Evolutionary conservation across 768 basidiomycete genomes (phyloP).

Genomic region (Russula vinacea): DNA sequence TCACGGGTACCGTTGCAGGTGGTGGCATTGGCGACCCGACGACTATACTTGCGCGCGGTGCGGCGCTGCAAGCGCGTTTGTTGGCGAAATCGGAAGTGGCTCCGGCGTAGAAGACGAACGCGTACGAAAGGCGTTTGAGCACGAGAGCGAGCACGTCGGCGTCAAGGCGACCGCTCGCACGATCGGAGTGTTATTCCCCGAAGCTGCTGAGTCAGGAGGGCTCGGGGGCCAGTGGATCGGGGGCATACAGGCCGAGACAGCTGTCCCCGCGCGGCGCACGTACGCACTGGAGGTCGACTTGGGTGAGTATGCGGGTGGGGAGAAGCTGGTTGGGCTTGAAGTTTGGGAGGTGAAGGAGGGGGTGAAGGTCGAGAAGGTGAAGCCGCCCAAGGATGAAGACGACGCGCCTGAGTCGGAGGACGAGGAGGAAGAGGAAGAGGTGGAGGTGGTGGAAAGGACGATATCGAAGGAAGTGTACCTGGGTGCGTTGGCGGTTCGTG

Average conservation of each 20-base stretch:
- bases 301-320: constrained; percentile 40
- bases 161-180: constrained; percentile 59
- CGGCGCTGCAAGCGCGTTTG: constrained; percentile 68
- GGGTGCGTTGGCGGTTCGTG: constrained; percentile 37
- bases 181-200: constrained; percentile 65
- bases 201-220: constrained; percentile 36
- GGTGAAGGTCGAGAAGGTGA: constrained; percentile 58
- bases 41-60: constrained; percentile 72
- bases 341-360: constrained; percentile 75
- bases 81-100: constrained; percentile 47
- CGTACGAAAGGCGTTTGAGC: constrained; percentile 49
- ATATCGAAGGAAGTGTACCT: constrained; percentile 54
- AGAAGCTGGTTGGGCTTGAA: constrained; percentile 55
- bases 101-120: constrained; percentile 43
- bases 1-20: constrained; percentile 61
- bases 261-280: constrained; percentile 62
- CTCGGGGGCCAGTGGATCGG: constrained; percentile 66
- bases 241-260: constrained; percentile 66
- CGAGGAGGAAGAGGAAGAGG: constrained; percentile 58
- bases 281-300: constrained; percentile 58
- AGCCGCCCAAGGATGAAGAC: constrained; percentile 45
- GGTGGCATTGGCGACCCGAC: constrained; percentile 77
- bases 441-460: constrained; percentile 61
- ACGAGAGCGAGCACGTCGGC: constrained; percentile 41
- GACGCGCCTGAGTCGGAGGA: constrained; percentile 44